Percentiles rank a stretch among this genome's conserved stretches.
These are phyloP conservation scores for Fusarium burgessii DNA, from an alignment of 2,329 filamentous ascomycete species.

Conservation along the genomic window DNA sequence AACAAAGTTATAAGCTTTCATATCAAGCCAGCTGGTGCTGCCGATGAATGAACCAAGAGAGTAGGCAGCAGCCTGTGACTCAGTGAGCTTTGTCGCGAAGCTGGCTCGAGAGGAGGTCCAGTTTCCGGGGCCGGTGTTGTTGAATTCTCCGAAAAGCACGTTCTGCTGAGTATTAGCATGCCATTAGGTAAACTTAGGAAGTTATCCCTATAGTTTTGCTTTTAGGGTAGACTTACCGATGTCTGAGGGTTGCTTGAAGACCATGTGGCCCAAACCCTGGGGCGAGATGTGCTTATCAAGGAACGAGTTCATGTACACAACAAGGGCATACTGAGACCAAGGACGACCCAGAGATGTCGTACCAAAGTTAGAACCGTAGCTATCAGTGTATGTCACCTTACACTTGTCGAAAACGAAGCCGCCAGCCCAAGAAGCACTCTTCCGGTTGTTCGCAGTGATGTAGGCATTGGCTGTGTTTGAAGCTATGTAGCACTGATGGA, in stretches of 20 bases:
- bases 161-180: conserved; percentile 37
- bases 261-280: conserved; percentile 59
- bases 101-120: conserved; percentile 37
- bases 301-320: conserved; percentile 60
- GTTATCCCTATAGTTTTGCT: neutral
- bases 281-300: conserved; percentile 55
- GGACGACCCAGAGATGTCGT: conserved; percentile 61
- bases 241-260: conserved; percentile 64
- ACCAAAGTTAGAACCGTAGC: conserved; percentile 47
- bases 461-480: conserved; percentile 49
- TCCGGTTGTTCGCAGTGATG: conserved; percentile 51
- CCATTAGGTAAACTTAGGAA: too few species aligned
- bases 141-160: conserved; percentile 69
- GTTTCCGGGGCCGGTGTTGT: conserved; percentile 62
- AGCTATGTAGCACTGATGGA: conserved; percentile 55
- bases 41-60: conserved; percentile 36
- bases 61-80: conserved; percentile 35
- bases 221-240: conserved; percentile 53
- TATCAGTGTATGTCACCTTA: conserved; percentile 45
- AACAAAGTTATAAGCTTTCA: conserved; percentile 39
- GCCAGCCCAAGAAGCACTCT: conserved; percentile 45
- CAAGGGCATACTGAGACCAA: conserved; percentile 59
- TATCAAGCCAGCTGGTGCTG: conserved; percentile 42
- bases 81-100: conserved; percentile 39
- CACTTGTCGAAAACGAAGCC: conserved; percentile 52